These are phyloP conservation scores for Paracoccidioides brasiliensis DNA, from an alignment of 2,329 filamentous ascomycete genomes.

Conservation along the genomic window DNA sequence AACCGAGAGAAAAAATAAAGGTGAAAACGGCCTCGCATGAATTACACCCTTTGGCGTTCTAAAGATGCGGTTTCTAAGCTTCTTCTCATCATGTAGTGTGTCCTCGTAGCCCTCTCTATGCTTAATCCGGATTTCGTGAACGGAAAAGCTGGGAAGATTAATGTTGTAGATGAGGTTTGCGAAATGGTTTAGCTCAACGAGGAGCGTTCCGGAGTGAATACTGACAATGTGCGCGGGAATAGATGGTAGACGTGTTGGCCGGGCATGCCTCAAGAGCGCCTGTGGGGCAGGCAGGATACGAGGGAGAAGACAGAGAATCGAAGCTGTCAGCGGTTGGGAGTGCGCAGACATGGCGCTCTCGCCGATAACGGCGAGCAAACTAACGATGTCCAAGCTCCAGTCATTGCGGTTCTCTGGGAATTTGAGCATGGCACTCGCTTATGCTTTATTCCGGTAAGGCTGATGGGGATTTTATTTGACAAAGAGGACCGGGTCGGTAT, in stretches of 20 bases:
- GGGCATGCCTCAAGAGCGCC: slow-evolving; percentile 44
- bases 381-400: slow-evolving; percentile 50
- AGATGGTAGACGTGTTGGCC: slow-evolving; percentile 44
- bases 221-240: slow-evolving; percentile 43
- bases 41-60: slow-evolving; percentile 5
- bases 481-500: not conserved
- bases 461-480: not conserved
- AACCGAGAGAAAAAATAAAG: slow-evolving; percentile 41
- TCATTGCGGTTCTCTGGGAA: slow-evolving; percentile 14
- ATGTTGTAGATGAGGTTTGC: slow-evolving; percentile 48
- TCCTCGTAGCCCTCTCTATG: slow-evolving; percentile 1
- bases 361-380: slow-evolving; percentile 50
- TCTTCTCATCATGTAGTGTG: slow-evolving; percentile 19
- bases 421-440: slow-evolving; percentile 1
- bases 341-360: slow-evolving; percentile 47
- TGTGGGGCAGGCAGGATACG: slow-evolving; percentile 51
- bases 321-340: slow-evolving; percentile 46
- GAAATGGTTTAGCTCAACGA: slow-evolving; percentile 48
- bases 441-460: not conserved
- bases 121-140: slow-evolving; percentile 32
- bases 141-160: slow-evolving; percentile 35
- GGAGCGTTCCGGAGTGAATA: slow-evolving; percentile 43
- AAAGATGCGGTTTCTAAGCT: slow-evolving; percentile 1
- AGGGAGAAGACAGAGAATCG: slow-evolving; percentile 44
- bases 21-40: slow-evolving; percentile 33